These are phyloP conservation scores for Ascochyta viciae-villosae DNA, from an alignment of 2,329 filamentous ascomycete genomes.

Conservation along the genomic window DNA sequence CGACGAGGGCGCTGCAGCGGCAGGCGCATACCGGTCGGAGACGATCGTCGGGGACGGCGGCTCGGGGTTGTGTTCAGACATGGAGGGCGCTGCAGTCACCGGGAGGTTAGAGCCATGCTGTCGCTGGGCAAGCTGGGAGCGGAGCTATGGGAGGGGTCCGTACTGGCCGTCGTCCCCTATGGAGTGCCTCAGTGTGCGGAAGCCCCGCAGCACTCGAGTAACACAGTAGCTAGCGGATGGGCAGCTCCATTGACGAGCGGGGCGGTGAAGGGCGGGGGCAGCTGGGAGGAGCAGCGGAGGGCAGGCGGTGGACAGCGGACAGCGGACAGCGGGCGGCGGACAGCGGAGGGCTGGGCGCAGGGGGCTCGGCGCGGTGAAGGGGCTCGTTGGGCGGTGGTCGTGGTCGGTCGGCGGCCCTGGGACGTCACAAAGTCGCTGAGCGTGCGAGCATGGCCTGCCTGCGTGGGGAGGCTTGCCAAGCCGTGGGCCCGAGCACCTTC, in stretches of 20 bases:
- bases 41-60: constrained; percentile 46
- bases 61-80: constrained; percentile 46
- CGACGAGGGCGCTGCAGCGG: constrained; percentile 15
- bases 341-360: constrained; percentile 4
- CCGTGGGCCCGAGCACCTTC: background rate
- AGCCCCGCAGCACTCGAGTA: constrained; percentile 53
- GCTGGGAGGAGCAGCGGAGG: background rate
- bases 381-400: constrained; percentile 4
- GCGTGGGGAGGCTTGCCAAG: constrained; percentile 12
- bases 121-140: background rate
- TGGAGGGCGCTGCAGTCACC: constrained; percentile 40
- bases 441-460: too few species aligned
- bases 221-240: constrained; percentile 51
- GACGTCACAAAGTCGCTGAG: constrained; percentile 11
- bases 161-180: constrained; percentile 51
- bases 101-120: constrained; percentile 28
- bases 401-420: constrained; percentile 3
- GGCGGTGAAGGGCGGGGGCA: constrained; percentile 12
- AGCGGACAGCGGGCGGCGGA: background rate
- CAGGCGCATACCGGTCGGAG: constrained; percentile 45
- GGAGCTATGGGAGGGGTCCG: constrained; percentile 17
- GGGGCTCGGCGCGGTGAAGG: constrained; percentile 7
- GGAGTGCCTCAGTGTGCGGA: constrained; percentile 51
- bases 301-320: background rate
- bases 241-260: constrained; percentile 50